Evolutionary conservation across 345 rosid species (phyloP).

Genomic region (Ceriops decandra): DNA sequence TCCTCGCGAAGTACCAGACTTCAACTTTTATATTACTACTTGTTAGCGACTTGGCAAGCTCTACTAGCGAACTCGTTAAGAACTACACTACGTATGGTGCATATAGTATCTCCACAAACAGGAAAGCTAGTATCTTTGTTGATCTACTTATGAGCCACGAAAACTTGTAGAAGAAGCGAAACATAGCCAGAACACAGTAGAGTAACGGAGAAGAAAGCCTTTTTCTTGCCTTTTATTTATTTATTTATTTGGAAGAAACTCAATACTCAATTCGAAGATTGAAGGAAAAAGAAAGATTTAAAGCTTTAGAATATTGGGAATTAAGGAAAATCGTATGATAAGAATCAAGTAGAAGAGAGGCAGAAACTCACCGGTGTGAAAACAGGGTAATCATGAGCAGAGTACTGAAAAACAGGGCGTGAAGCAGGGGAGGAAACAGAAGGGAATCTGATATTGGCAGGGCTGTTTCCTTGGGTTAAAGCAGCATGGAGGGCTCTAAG

Average conservation of each 20-base stretch:
- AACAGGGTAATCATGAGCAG: conserved; percentile 94
- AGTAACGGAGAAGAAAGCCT: conserved; percentile 1
- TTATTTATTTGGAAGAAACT: background rate
- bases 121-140: background rate
- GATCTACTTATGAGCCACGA: background rate
- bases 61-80: background rate
- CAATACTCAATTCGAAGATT: conserved; percentile 6
- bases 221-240: background rate
- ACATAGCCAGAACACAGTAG: conserved; percentile 6
- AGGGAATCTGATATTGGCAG: conserved; percentile 48
- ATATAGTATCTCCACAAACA: background rate
- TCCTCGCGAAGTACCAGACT: background rate
- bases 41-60: conserved; percentile 1
- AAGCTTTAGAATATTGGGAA: background rate
- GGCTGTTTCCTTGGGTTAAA: conserved; percentile 60
- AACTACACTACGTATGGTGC: background rate
- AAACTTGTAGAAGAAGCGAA: conserved; percentile 17
- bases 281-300: background rate
- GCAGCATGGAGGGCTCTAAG: conserved; percentile 81
- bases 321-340: background rate
- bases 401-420: conserved; percentile 50
- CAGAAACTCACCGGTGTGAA: conserved; percentile 75
- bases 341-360: background rate
- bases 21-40: background rate
- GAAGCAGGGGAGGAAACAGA: conserved; percentile 60